Evolutionary conservation across 108 stramenopile genomes (phyloP).

Genomic region (Nitzschia inconspicua): DNA sequence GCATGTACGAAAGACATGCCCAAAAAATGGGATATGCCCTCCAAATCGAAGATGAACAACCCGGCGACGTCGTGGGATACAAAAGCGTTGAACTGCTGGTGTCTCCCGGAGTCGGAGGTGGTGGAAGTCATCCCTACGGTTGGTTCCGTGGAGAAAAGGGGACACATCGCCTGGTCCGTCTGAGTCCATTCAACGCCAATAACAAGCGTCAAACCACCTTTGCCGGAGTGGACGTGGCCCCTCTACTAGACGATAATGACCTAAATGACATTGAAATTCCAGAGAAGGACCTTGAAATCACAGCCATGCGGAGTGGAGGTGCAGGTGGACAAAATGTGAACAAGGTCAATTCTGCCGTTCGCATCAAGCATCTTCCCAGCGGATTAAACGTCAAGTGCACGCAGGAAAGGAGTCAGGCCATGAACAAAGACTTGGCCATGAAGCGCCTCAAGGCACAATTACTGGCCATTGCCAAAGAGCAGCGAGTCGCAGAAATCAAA

Average conservation of each 20-base stretch:
- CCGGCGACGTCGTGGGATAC: constrained; percentile 84
- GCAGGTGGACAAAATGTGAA: constrained; percentile 99
- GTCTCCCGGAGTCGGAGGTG: constrained; percentile 32
- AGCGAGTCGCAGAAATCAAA: constrained; percentile 54
- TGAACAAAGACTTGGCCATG: constrained; percentile 88
- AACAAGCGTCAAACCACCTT: constrained; percentile 96
- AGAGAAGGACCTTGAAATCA: constrained; percentile 79
- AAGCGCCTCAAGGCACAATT: constrained; percentile 83
- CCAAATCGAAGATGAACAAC: constrained; percentile 42
- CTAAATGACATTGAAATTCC: constrained; percentile 69
- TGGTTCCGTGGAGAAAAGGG: constrained; percentile 92
- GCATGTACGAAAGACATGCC: constrained; percentile 83
- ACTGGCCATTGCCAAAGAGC: constrained; percentile 70
- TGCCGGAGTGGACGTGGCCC: constrained; percentile 91
- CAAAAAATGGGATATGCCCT: constrained; percentile 57
- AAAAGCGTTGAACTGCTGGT: constrained; percentile 84
- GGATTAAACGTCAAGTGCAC: constrained; percentile 91
- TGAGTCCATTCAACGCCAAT: constrained; percentile 91
- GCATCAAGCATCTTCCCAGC: constrained; percentile 95
- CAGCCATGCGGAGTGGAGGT: constrained; percentile 86
- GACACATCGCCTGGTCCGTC: constrained; percentile 90
- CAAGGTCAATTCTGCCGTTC: constrained; percentile 97
- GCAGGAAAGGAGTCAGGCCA: constrained; percentile 91
- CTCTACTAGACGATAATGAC: constrained; percentile 71
- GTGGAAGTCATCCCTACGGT: constrained; percentile 58